phyloP scores from a whole-genome alignment of 345 rosid genomes.

The Geranium brycei region DNA sequence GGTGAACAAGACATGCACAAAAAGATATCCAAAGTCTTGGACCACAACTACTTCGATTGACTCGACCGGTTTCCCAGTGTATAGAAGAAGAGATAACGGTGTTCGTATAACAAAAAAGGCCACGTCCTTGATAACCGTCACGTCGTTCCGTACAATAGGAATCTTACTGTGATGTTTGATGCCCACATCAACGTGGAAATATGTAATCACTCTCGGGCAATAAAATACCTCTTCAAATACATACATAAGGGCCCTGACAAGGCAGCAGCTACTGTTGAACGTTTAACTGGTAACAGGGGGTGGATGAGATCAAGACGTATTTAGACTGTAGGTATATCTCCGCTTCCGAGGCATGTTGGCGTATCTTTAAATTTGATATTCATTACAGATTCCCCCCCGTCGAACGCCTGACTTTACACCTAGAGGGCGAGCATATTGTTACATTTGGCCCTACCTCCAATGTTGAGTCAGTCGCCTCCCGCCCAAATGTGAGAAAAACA shows the following conservation, averaged over 20 bases:
- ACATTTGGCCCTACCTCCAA: background rate
- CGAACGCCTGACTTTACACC: background rate
- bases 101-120: background rate
- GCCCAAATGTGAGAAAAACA: background rate
- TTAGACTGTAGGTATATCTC: slow-evolving; percentile 10
- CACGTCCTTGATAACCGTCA: background rate
- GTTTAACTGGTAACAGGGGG: no score
- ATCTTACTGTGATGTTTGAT: background rate
- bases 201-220: background rate
- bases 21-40: background rate
- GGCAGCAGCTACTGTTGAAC: background rate
- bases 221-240: no score
- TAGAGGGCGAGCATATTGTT: background rate
- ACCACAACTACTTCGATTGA: background rate
- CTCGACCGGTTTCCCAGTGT: background rate
- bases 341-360: slow-evolving; percentile 7
- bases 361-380: slow-evolving; percentile 9
- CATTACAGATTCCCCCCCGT: background rate
- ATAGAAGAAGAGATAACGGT: slow-evolving; percentile 1
- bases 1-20: background rate
- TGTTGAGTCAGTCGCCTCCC: background rate
- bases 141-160: slow-evolving; percentile 1
- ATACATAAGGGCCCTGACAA: background rate
- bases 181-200: slow-evolving; percentile 1
- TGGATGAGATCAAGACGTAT: slow-evolving; percentile 3